These are phyloP conservation scores for Eruca vesicaria DNA, from an alignment of 441 rosid genomes.

Conservation along the genomic window DNA sequence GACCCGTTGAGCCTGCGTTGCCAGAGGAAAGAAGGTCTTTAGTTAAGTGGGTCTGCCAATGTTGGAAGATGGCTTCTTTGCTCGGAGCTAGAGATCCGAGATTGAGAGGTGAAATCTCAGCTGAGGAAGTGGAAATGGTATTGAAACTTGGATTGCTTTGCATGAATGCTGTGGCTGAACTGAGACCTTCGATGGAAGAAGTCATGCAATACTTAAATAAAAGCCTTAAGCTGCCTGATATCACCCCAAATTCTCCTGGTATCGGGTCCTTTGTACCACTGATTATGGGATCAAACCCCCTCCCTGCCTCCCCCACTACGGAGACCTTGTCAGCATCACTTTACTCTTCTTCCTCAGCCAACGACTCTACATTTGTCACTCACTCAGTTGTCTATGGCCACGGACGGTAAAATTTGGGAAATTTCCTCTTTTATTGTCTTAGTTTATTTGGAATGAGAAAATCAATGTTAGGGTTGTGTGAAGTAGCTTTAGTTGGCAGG, in stretches of 20 bases:
- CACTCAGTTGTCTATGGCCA: conserved; percentile 31
- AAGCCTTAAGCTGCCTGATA: conserved; percentile 15
- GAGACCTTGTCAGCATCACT: neutral
- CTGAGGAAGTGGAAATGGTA: conserved; percentile 29
- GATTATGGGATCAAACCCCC: neutral
- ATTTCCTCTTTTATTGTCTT: neutral
- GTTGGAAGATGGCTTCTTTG: conserved; percentile 28
- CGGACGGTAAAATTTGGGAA: conserved; percentile 18
- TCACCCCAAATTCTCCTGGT: conserved; percentile 22
- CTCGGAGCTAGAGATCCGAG: conserved; percentile 27
- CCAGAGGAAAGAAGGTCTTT: conserved; percentile 9
- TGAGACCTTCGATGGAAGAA: conserved; percentile 31
- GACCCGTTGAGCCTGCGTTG: conserved; percentile 24
- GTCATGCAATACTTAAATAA: conserved; percentile 13
- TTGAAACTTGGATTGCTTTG: conserved; percentile 30
- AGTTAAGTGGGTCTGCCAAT: conserved; percentile 17
- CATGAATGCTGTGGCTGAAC: conserved; percentile 22
- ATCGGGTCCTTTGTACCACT: conserved; percentile 15
- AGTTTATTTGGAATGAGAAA: neutral
- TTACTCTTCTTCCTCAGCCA: conserved; percentile 26
- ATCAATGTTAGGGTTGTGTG: conserved; percentile 5
- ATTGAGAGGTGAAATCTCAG: conserved; percentile 12
- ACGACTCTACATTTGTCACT: conserved; percentile 19
- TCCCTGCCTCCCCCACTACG: neutral
- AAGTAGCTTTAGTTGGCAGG: conserved; percentile 2